Conservation (phyloP, 441 rosid genomes). For the Dalechampia spathulata region DNA sequence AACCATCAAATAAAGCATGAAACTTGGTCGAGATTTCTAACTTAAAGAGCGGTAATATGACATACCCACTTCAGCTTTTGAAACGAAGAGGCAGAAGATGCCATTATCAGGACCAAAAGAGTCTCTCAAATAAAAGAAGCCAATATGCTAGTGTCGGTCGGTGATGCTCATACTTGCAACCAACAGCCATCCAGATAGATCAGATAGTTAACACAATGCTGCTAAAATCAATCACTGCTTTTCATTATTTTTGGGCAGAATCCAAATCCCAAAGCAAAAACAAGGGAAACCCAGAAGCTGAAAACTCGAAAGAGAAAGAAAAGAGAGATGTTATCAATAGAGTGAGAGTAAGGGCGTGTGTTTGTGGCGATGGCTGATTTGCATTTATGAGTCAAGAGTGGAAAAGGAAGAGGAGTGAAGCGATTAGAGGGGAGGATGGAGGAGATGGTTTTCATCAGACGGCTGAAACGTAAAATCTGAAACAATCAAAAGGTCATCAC, state of each 20-base stretch:
- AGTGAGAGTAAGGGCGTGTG: not conserved
- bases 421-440: no score
- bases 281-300: not conserved
- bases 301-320: no score
- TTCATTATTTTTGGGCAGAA: conserved; percentile 3
- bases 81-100: conserved; percentile 19
- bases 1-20: conserved; percentile 10
- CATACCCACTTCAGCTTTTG: conserved; percentile 20
- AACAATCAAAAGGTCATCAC: conserved; percentile 14
- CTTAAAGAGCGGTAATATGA: conserved; percentile 2
- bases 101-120: conserved; percentile 1
- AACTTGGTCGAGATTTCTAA: conserved; percentile 2
- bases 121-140: no score
- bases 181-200: no score
- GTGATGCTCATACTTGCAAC: no score
- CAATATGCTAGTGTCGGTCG: conserved; percentile 31
- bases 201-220: conserved; percentile 1
- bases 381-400: no score
- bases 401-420: not conserved
- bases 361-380: no score
- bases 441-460: conserved; percentile 28
- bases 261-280: conserved; percentile 5
- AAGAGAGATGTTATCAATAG: no score
- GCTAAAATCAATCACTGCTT: not conserved
- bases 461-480: conserved; percentile 18